These are phyloP conservation scores for Stephania yunnanensis DNA, from an alignment of 164 flowering plant genomes.

Conservation along the genomic window DNA sequence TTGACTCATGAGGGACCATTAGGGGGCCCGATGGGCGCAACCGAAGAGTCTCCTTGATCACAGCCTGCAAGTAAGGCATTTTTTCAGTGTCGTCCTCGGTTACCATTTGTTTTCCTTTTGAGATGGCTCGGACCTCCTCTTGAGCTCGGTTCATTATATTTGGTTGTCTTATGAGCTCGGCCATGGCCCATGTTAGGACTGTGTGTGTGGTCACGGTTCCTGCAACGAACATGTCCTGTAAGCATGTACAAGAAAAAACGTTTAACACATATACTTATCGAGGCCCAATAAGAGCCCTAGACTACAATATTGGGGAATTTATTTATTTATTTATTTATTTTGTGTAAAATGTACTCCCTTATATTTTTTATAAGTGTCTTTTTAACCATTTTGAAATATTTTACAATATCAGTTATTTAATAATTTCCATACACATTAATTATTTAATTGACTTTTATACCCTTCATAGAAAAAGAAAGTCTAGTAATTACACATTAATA, in stretches of 20 bases:
- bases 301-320: no score
- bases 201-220: slow-evolving; percentile 9
- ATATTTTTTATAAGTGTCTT: no score
- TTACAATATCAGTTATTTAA: no score
- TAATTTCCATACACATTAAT: no score
- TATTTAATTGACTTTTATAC: no score
- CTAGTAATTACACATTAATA: no score
- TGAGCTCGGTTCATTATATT: slow-evolving; percentile 12
- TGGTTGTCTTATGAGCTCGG: slow-evolving; percentile 15
- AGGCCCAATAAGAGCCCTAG: no score
- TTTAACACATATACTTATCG: no score
- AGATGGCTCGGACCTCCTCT: slow-evolving; percentile 13
- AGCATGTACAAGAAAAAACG: not conserved
- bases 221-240: slow-evolving; percentile 17
- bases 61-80: slow-evolving; percentile 38
- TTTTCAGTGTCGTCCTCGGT: slow-evolving; percentile 14
- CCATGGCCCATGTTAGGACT: slow-evolving; percentile 20
- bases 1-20: slow-evolving; percentile 47
- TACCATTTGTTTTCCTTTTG: slow-evolving; percentile 7
- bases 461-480: no score
- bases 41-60: slow-evolving; percentile 47
- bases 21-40: slow-evolving; percentile 51
- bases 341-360: no score
- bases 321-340: no score
- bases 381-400: no score